A percentile compares a stretch with the other conserved stretches of the same genome.
These are phyloP conservation scores for Saccharomycopsis fibuligera DNA, from an alignment of 805 yeast genomes.

Conservation along the genomic window DNA sequence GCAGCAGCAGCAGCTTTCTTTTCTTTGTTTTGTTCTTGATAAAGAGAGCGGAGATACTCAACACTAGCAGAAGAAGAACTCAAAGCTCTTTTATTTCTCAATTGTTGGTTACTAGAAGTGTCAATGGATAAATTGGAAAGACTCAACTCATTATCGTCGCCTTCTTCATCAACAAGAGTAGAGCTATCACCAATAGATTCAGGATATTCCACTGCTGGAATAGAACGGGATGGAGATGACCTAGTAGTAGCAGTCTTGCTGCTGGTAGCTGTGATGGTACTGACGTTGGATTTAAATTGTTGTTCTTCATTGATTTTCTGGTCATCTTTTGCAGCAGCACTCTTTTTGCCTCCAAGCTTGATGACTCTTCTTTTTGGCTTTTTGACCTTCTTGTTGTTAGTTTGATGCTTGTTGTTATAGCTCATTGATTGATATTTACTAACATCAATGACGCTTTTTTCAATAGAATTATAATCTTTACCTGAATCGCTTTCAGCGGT, in stretches of 20 bases:
- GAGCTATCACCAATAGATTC: neutral
- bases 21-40: constrained; percentile 4
- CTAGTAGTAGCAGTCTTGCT: neutral
- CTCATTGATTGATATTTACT: constrained; percentile 20
- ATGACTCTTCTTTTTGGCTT: constrained; percentile 29
- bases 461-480: constrained; percentile 10
- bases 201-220: neutral
- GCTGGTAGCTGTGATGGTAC: neutral
- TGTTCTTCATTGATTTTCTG: neutral
- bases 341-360: constrained; percentile 20
- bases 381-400: constrained; percentile 14
- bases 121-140: constrained; percentile 8
- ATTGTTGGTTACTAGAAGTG: constrained; percentile 1
- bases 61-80: constrained; percentile 20
- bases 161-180: neutral
- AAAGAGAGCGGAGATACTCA: constrained; percentile 16
- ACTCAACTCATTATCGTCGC: neutral
- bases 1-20: neutral
- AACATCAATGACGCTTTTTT: constrained; percentile 17
- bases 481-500: neutral
- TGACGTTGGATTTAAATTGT: neutral
- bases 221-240: too few relatives aligned
- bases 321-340: neutral
- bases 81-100: constrained; percentile 19
- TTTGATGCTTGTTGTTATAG: constrained; percentile 16